Conservation (phyloP, 805 yeast species). For the Groenewaldozyma salmanticensis region DNA sequence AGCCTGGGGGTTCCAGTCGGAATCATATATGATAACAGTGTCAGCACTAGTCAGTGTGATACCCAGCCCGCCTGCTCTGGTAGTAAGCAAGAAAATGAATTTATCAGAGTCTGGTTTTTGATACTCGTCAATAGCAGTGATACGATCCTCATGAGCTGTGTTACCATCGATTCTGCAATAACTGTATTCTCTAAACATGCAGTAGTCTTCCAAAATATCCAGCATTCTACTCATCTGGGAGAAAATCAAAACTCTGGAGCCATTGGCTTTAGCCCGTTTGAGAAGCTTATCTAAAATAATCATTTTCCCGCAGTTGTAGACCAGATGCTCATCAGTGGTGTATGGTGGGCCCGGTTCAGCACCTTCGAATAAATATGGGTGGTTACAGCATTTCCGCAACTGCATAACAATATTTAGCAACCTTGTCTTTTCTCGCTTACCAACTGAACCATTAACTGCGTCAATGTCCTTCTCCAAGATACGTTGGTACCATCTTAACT, state of each 20-base stretch:
- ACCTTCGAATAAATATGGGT: constrained; percentile 95
- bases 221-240: constrained; percentile 89
- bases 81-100: constrained; percentile 76
- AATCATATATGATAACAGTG: constrained; percentile 77
- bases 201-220: constrained; percentile 88
- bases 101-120: constrained; percentile 74
- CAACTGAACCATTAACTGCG: constrained; percentile 94
- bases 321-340: constrained; percentile 89
- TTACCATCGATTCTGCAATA: constrained; percentile 93
- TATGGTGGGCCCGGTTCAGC: constrained; percentile 99
- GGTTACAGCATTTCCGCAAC: constrained; percentile 91
- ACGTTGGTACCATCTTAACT: constrained; percentile 81
- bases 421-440: constrained; percentile 87
- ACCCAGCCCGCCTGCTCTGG: constrained; percentile 96
- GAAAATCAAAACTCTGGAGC: constrained; percentile 84
- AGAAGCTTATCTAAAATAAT: constrained; percentile 75
- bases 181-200: constrained; percentile 70
- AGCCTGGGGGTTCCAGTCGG: constrained; percentile 98
- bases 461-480: constrained; percentile 86
- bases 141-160: constrained; percentile 87
- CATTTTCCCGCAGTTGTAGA: constrained; percentile 87
- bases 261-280: constrained; percentile 58
- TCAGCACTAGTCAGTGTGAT: constrained; percentile 90
- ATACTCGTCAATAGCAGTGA: constrained; percentile 85
- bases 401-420: constrained; percentile 93